Percentiles rank a stretch among this genome's conserved stretches.
Evolutionary conservation across 2,329 filamentous ascomycete genomes (phyloP).

Genomic region (Phaeosphaeria sp.): DNA sequence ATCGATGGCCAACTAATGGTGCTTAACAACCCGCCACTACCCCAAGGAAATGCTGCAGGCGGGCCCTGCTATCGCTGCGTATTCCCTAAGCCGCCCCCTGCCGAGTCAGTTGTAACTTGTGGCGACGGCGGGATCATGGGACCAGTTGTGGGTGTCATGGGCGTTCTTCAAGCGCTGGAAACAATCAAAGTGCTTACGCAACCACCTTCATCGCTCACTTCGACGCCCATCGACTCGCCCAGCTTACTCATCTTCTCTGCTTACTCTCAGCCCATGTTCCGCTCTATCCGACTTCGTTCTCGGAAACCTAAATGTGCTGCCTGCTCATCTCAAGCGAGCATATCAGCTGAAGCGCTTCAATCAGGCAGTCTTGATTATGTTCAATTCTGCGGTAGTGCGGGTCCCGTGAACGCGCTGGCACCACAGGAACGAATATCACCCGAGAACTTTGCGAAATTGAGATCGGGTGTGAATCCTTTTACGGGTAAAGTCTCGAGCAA

Average conservation of each 20-base stretch:
- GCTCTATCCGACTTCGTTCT: constrained; percentile 75
- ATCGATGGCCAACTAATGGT: constrained; percentile 90
- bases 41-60: constrained; percentile 63
- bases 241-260: constrained; percentile 63
- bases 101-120: constrained; percentile 82
- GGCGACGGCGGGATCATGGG: constrained; percentile 93
- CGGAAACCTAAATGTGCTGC: constrained; percentile 75
- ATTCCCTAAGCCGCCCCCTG: constrained; percentile 85
- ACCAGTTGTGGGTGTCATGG: constrained; percentile 92
- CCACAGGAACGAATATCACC: constrained; percentile 73
- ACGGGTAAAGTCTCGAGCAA: constrained; percentile 37
- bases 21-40: constrained; percentile 78
- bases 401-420: constrained; percentile 63
- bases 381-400: constrained; percentile 77
- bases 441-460: constrained; percentile 60
- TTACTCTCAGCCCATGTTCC: constrained; percentile 65
- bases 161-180: constrained; percentile 88
- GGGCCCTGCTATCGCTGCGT: constrained; percentile 94
- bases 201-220: constrained; percentile 15
- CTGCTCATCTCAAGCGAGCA: constrained; percentile 69
- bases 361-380: constrained; percentile 80
- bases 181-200: constrained; percentile 79
- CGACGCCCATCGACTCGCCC: constrained; percentile 37
- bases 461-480: constrained; percentile 41
- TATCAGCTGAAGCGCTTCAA: constrained; percentile 69